phyloP scores from a whole-genome alignment of 1,284 basidiomycete species.

The Malassezia caprae region DNA sequence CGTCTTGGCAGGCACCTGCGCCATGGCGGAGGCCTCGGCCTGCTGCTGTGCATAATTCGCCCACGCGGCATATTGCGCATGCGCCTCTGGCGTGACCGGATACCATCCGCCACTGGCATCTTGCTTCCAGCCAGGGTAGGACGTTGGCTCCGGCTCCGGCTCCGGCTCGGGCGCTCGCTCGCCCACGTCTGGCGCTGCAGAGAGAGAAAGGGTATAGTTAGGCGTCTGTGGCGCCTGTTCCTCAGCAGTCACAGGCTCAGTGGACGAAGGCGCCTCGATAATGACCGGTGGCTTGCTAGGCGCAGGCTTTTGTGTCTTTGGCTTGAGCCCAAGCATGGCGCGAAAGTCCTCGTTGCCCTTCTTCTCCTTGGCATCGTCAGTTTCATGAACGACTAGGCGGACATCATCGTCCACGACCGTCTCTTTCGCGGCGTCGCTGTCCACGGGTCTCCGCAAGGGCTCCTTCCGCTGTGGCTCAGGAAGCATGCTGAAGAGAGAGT shows the following conservation, averaged over 20 bases:
- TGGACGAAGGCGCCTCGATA: background rate
- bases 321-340: constrained; percentile 44
- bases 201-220: constrained; percentile 12
- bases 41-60: background rate
- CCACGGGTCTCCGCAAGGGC: constrained; percentile 20
- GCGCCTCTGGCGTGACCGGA: constrained; percentile 43
- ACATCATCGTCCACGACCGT: constrained; percentile 3
- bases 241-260: background rate
- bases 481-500: constrained; percentile 38
- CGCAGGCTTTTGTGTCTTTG: background rate
- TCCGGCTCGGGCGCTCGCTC: background rate
- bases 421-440: constrained; percentile 4
- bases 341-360: constrained; percentile 44
- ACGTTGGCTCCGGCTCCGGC: background rate
- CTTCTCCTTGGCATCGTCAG: constrained; percentile 8
- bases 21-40: background rate
- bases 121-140: constrained; percentile 39
- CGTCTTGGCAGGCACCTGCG: background rate
- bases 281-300: background rate
- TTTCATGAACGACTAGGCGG: background rate
- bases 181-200: constrained; percentile 28
- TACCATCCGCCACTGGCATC: constrained; percentile 44
- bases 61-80: constrained; percentile 28
- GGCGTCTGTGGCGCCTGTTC: background rate
- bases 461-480: constrained; percentile 32